Base-by-base conservation (phyloP, 2,329 filamentous ascomycete genomes). In the Didymella glomerata region DNA sequence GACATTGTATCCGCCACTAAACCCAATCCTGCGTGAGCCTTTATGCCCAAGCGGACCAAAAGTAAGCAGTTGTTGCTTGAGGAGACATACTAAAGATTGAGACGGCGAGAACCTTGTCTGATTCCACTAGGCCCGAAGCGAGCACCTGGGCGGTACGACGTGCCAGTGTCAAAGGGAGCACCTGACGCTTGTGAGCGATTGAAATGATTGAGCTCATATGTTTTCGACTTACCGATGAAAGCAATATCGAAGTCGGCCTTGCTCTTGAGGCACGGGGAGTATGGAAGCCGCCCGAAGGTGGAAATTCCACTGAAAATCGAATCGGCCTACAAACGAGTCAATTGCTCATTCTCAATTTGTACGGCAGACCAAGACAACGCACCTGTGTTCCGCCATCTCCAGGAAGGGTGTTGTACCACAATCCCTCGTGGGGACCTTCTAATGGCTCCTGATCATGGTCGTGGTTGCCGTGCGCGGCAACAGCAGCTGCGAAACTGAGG, bases 281-380 rank as follows among this genome's bases (percentile, higher is more conserved):
- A 95, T 6, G 88, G 87, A 41, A 95, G 80, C 49, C 91, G 88
- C 11, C 91, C 92, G 73, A 95, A 95, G 8, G 92, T 96, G 1
- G 90, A 90, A 71, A 96, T 95, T 27, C 92, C 92, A 1, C 90
- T 94, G 79, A 95, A 96, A 57, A 95, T 91, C 0, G 91, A 93
- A 76, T 96, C 91, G 60, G 91, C 91, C 89, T 93, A 61, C 40
- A 34, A 3, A 46, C 24, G 41, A 2, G 62, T 75, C 55, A 75
- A 62, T 61, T 36, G 32, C 44, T 53, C 28, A 27, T 22, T 30
- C 16, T 16, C 16, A 30, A 3, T 9, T 42, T 24, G 4, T 13
- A n/a, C 40, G 1, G 14, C 3, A 18, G 4, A 34, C 14, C 7
- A 40, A 8, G 30, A 46, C 6, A n/a, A 62, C 80, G 48, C 70